Base-by-base conservation (phyloP, 2,329 filamentous ascomycete genomes). In the Hypoxylon sp. region DNA sequence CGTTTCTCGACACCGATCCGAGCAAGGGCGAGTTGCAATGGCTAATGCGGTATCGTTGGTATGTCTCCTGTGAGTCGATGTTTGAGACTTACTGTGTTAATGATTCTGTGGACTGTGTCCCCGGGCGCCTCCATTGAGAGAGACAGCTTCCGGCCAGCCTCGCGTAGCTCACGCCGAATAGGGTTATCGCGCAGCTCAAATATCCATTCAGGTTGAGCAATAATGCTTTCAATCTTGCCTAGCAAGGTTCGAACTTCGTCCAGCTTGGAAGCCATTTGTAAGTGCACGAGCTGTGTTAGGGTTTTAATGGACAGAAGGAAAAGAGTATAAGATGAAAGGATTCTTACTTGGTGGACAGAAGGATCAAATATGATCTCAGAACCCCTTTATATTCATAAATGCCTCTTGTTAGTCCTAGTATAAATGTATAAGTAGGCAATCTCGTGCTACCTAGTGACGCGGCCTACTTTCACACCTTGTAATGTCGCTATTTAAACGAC, bases 71-170 rank as follows among this genome's bases (percentile, higher is more conserved):
- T 10, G 14, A 7, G 38, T n/a, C 6, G 2, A 41, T 17, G 5
- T 19, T 41, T n/a, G 7, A 19, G 7, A n/a, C 38, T 17, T 41
- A 41, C 38, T 19, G 38, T 41, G n/a, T 41, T 41, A 6, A 1
- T 41, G 38, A 41, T 41, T 41, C 38, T 41, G n/a, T 41, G 38
- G n/a, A 41, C 38, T 2, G 14, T 41, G 38, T 41, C 38, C n/a
- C 38, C 38, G 7, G 38, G 38, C 2, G n/a, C 38, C 17, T 41
- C 38, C 38, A 41, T 41, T 41, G 38, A 17, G 1, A 41, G n/a
- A 7, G 38, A 41, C 38, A 41, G 3, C n/a, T 17, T 41, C n/a
- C 38, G n/a, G n/a, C 38, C 38, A 19, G 38, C 38, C 38, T 41
- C 38, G n/a, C 38, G 38, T 19, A 41, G n/a, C 7, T 17, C n/a